Base-by-base conservation (phyloP, 345 rosid genomes). In the Kandelia obovata region DNA sequence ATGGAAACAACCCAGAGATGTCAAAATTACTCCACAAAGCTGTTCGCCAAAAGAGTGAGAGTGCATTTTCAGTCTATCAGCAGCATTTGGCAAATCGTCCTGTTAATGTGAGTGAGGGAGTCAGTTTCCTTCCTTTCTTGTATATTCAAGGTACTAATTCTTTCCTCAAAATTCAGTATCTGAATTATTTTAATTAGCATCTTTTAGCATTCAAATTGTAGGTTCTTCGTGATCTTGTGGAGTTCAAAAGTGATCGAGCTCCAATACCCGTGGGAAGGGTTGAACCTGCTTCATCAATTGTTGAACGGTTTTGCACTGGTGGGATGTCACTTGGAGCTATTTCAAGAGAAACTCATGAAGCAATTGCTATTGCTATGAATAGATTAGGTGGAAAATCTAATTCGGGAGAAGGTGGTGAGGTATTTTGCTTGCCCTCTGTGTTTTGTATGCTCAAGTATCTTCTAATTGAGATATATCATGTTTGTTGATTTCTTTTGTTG, bases 341-440 rank as follows among this genome's bases (percentile, higher is more conserved):
- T 66, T 95, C 99, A 66, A 90, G 99, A 82, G 99, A 95, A 79
- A 95, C 99, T 77, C 99, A 95, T 73, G 99, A 95, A 83, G 97
- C 97, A 25, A 95, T 95, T 82, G 97, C 97, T 78, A 84, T 92
- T 83, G 99, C 97, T 49, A 95, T 92, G 99, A 95, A 95, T 73
- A 92, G 97, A 75, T 31, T 95, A 68, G 91, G 96, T 78, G 99
- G 99, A 16, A 95, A 86, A 82, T 95, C 97, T 59, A 95, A 95
- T 83, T 92, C 99, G 1, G 97, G 97, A 66, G 99, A 95, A 88
- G 99, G 99, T 70, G 99, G 99, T 58, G 99, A 94, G 97, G 99
- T 91, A 89, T 58, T 76, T 51, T 58, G 37, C 73, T 71, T 51
- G 26, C 58, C 56, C 20, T 37, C 27, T 66, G 17, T 59, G 9